Evolutionary conservation across 2,329 filamentous ascomycete species (phyloP).

Genomic region (Metarhizium rileyi): DNA sequence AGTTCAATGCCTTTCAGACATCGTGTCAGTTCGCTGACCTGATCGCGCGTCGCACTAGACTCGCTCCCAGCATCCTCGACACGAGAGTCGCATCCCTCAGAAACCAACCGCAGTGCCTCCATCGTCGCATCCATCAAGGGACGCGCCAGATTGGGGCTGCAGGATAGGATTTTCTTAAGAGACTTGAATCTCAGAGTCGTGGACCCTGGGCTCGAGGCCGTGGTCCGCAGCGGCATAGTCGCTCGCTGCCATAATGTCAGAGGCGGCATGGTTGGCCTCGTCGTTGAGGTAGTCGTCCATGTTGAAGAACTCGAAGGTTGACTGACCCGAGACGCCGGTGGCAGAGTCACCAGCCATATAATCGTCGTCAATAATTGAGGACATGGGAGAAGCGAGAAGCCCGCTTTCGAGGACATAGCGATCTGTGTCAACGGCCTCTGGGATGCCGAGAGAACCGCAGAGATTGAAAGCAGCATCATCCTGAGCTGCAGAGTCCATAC

Average conservation of each 20-base stretch:
- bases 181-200: slow-evolving; percentile 51
- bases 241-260: slow-evolving; percentile 39
- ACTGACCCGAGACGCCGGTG: slow-evolving; percentile 32
- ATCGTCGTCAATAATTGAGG: slow-evolving; percentile 56
- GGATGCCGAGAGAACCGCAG: slow-evolving; percentile 58
- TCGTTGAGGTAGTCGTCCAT: slow-evolving; percentile 47
- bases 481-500: slow-evolving; percentile 44
- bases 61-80: slow-evolving; percentile 28
- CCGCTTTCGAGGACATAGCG: slow-evolving; percentile 66
- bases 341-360: slow-evolving; percentile 53
- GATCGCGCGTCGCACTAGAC: slow-evolving; percentile 27
- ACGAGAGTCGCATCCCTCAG: slow-evolving; percentile 43
- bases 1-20: slow-evolving; percentile 28
- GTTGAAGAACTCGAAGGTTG: slow-evolving; percentile 38
- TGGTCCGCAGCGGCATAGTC: slow-evolving; percentile 43
- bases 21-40: slow-evolving; percentile 23
- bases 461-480: slow-evolving; percentile 56
- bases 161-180: slow-evolving; percentile 58
- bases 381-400: slow-evolving; percentile 64
- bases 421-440: slow-evolving; percentile 63
- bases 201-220: slow-evolving; percentile 41
- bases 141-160: slow-evolving; percentile 67
- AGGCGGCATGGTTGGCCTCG: slow-evolving; percentile 34
- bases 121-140: slow-evolving; percentile 64
- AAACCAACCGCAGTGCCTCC: slow-evolving; percentile 62